Conservation (phyloP, 805 yeast genomes). For the Ogataea zsoltii region DNA sequence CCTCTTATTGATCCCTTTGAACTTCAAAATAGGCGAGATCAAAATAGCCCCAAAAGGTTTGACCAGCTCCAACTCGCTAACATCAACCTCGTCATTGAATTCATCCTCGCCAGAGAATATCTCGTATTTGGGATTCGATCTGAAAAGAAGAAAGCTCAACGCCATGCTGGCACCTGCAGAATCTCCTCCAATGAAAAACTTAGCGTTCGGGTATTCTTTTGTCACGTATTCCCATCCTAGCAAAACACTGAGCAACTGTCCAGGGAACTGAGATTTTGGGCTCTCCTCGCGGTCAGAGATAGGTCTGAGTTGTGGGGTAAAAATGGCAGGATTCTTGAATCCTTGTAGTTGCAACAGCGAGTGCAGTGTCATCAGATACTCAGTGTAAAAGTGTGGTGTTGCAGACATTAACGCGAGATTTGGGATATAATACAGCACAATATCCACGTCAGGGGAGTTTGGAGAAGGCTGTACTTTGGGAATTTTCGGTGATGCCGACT, state of each 20-base stretch:
- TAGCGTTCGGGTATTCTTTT: slow-evolving; percentile 26
- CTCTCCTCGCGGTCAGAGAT: slow-evolving; percentile 1
- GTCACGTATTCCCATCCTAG: slow-evolving; percentile 36
- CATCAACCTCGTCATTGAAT: slow-evolving; percentile 26
- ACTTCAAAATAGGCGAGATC: slow-evolving; percentile 32
- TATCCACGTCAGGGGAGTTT: slow-evolving; percentile 32
- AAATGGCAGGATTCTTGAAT: slow-evolving; percentile 47
- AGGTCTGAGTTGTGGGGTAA: slow-evolving; percentile 36
- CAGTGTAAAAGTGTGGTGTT: slow-evolving; percentile 44
- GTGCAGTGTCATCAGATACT: slow-evolving; percentile 43
- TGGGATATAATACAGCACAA: slow-evolving; percentile 45
- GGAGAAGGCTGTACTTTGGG: not conserved
- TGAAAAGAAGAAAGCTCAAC: slow-evolving; percentile 38
- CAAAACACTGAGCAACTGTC: slow-evolving; percentile 30
- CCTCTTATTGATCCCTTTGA: slow-evolving; percentile 14
- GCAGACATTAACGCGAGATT: slow-evolving; percentile 40
- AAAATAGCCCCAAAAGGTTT: slow-evolving; percentile 28
- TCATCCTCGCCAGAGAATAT: slow-evolving; percentile 19
- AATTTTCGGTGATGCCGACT: not conserved
- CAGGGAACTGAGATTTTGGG: slow-evolving; percentile 21
- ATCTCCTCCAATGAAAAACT: slow-evolving; percentile 43
- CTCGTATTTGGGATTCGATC: slow-evolving; percentile 33
- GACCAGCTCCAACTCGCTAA: slow-evolving; percentile 2
- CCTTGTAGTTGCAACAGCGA: slow-evolving; percentile 48
- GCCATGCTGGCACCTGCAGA: slow-evolving; percentile 50